phyloP scores from a whole-genome alignment of 2,329 filamentous ascomycete genomes.

The Gnomoniopsis sp. region DNA sequence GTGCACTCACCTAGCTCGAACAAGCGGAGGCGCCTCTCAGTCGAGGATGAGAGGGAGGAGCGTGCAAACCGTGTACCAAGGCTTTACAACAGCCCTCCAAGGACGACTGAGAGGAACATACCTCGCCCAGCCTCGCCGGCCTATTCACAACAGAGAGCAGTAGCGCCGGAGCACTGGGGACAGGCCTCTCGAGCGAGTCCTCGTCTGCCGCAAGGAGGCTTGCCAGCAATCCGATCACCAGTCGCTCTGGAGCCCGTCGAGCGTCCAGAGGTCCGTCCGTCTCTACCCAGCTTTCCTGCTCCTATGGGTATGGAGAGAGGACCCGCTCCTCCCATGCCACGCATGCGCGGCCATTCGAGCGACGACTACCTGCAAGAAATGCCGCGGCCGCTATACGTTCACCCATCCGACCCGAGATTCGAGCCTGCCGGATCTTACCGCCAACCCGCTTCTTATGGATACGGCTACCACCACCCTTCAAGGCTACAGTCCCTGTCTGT shows the following conservation, averaged over 20 bases:
- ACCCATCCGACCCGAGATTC: slow-evolving; percentile 25
- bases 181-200: slow-evolving; percentile 32
- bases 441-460: slow-evolving; percentile 30
- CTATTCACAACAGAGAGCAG: slow-evolving; percentile 21
- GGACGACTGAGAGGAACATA: slow-evolving; percentile 25
- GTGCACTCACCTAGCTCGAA: slow-evolving; percentile 44
- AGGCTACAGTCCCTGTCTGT: slow-evolving; percentile 45
- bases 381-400: slow-evolving; percentile 25
- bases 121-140: slow-evolving; percentile 35
- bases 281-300: slow-evolving; percentile 39
- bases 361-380: slow-evolving; percentile 34
- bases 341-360: slow-evolving; percentile 29
- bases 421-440: slow-evolving; percentile 33
- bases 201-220: slow-evolving; percentile 27
- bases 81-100: slow-evolving; percentile 36
- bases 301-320: slow-evolving; percentile 35
- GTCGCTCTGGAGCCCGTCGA: slow-evolving; percentile 31
- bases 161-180: slow-evolving; percentile 33
- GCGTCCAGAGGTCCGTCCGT: slow-evolving; percentile 32
- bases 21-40: slow-evolving; percentile 45
- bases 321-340: slow-evolving; percentile 24
- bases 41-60: slow-evolving; percentile 39
- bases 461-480: slow-evolving; percentile 40
- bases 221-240: slow-evolving; percentile 30
- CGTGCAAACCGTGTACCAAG: slow-evolving; percentile 44